Percentiles rank a stretch among this genome's conserved stretches.
Conservation (phyloP, 805 yeast genomes). For the Torulaspora microellipsoides region DNA sequence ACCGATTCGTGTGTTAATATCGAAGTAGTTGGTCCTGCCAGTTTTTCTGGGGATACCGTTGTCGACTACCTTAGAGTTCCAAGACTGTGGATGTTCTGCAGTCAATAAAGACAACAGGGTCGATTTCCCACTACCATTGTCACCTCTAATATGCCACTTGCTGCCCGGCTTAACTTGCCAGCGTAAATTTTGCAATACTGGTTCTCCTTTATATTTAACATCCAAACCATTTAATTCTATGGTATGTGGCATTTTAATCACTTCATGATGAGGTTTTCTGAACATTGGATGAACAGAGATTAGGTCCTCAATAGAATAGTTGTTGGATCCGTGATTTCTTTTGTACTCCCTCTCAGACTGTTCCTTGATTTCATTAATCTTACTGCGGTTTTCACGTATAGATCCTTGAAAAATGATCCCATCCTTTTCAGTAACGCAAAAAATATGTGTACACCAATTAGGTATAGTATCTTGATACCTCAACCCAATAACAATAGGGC, state of each 20-base stretch:
- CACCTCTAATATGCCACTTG: constrained; percentile 85
- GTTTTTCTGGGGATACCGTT: constrained; percentile 60
- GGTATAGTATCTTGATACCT: constrained; percentile 75
- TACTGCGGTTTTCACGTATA: constrained; percentile 23
- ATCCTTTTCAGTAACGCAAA: constrained; percentile 46
- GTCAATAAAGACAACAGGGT: constrained; percentile 80
- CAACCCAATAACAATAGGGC: constrained; percentile 59
- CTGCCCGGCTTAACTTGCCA: constrained; percentile 71
- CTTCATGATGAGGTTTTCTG: constrained; percentile 10
- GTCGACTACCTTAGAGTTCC: constrained; percentile 70
- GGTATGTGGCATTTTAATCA: constrained; percentile 22
- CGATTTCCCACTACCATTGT: constrained; percentile 91
- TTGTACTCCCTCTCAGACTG: constrained; percentile 8
- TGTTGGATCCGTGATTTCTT: not conserved
- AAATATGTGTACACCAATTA: constrained; percentile 71
- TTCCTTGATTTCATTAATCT: constrained; percentile 23
- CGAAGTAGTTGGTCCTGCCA: constrained; percentile 73
- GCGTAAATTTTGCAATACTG: constrained; percentile 52
- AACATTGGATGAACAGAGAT: constrained; percentile 25
- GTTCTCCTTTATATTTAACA: constrained; percentile 59
- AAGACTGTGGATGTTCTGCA: constrained; percentile 95
- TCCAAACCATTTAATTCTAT: constrained; percentile 59
- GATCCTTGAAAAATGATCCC: constrained; percentile 54
- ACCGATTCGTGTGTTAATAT: constrained; percentile 74
- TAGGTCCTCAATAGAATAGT: constrained; percentile 19